These are phyloP conservation scores for Phoma sp. DNA, from an alignment of 2,329 filamentous ascomycete genomes.

Conservation along the genomic window DNA sequence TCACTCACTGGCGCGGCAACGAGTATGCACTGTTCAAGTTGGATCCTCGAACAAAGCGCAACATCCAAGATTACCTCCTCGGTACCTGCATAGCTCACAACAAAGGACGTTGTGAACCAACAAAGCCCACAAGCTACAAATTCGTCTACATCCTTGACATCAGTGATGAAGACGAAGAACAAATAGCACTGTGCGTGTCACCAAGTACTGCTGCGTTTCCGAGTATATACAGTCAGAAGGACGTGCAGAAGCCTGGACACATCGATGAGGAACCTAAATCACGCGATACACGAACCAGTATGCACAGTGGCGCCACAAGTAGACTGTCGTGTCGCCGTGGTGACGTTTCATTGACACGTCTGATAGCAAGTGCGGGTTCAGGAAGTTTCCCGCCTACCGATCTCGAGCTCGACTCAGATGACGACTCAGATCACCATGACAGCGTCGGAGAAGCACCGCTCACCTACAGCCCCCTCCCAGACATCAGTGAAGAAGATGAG, in stretches of 20 bases:
- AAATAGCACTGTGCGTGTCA: constrained; percentile 2
- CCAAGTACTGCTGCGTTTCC: not conserved
- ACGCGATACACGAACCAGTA: not conserved
- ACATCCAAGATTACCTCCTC: constrained; percentile 7
- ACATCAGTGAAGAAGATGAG: not conserved
- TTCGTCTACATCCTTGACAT: constrained; percentile 1
- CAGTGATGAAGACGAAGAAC: not conserved
- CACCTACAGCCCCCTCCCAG: not conserved
- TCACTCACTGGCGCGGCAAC: not conserved
- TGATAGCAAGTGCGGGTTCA: not conserved
- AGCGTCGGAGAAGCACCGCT: not conserved
- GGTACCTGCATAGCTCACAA: not conserved
- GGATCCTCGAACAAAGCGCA: not conserved
- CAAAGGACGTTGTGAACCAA: constrained; percentile 7
- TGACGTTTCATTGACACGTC: not conserved
- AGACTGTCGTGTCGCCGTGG: not conserved
- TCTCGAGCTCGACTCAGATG: constrained; percentile 3
- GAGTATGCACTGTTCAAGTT: constrained; percentile 1
- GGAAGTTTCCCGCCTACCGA: not conserved
- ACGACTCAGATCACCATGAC: not conserved
- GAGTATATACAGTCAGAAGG: not conserved
- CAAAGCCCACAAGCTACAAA: constrained; percentile 9
- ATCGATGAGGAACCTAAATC: too few species aligned
- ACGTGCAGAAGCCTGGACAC: not conserved
- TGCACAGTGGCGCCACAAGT: not conserved